Percentiles rank a stretch among this genome's conserved stretches.
phyloP scores from a whole-genome alignment of 2,329 filamentous ascomycete species.

The Alternaria angustiovoidea region DNA sequence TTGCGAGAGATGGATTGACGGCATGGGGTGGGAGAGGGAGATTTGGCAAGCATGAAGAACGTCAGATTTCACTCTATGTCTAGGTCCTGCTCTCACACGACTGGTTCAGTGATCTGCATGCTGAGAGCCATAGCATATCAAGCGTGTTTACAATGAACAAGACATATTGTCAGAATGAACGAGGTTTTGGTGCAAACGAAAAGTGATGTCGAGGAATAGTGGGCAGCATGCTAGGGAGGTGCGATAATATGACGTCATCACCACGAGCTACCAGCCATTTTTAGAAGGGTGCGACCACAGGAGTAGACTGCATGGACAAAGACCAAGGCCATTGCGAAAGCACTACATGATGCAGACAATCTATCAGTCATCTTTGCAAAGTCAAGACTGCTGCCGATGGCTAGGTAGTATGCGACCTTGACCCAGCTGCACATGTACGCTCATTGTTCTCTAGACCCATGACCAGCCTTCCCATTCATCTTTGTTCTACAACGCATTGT shows the following conservation, averaged over 20 bases:
- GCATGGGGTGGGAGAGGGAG: background rate
- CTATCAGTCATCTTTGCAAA: background rate
- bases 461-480: background rate
- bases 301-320: background rate
- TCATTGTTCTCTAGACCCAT: constrained; percentile 6
- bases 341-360: background rate
- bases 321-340: background rate
- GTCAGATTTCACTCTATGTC: background rate
- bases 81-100: background rate
- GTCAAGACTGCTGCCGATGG: background rate
- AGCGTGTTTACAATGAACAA: background rate
- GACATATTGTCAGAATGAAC: background rate
- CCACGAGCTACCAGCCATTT: background rate
- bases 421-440: constrained; percentile 1
- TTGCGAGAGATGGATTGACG: background rate
- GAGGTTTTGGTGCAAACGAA: background rate
- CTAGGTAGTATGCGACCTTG: background rate
- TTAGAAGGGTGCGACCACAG: background rate
- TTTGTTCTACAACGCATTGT: constrained; percentile 3
- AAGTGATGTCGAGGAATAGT: background rate
- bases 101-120: background rate
- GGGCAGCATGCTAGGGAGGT: background rate
- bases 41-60: background rate
- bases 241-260: background rate
- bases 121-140: background rate